Conservation (phyloP, 2,329 filamentous ascomycete genomes). For the Cladophialophora exuberans region DNA sequence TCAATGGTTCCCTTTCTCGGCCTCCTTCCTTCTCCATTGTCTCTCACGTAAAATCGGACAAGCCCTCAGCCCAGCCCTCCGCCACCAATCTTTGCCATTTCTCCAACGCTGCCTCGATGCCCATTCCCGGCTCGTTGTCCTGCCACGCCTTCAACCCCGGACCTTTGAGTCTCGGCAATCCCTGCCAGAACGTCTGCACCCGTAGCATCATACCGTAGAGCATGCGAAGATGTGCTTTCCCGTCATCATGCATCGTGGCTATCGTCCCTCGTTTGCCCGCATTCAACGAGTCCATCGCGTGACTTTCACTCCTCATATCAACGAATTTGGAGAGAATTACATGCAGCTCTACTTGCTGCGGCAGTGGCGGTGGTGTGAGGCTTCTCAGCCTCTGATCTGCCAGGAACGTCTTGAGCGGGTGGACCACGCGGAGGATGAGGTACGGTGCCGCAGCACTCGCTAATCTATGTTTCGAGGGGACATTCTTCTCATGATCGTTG, state of each 20-base stretch:
- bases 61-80: slow-evolving; percentile 30
- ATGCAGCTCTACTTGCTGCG: slow-evolving; percentile 76
- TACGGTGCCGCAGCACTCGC: slow-evolving; percentile 78
- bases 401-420: slow-evolving; percentile 82
- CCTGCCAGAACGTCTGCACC: slow-evolving; percentile 58
- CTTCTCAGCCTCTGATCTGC: slow-evolving; percentile 90
- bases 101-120: slow-evolving; percentile 25
- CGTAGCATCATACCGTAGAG: slow-evolving; percentile 77
- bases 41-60: no score
- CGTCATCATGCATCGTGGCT: slow-evolving; percentile 15
- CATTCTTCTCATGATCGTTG: not conserved
- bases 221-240: slow-evolving; percentile 74
- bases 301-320: slow-evolving; percentile 68
- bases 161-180: slow-evolving; percentile 30
- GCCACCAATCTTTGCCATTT: slow-evolving; percentile 23
- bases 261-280: not conserved
- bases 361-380: slow-evolving; percentile 82
- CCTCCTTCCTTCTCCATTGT: no score
- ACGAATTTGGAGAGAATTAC: slow-evolving; percentile 71
- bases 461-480: slow-evolving; percentile 46
- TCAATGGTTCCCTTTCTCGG: not conserved
- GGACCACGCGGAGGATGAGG: slow-evolving; percentile 77
- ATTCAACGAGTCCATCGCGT: slow-evolving; percentile 68
- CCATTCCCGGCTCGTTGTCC: slow-evolving; percentile 25
- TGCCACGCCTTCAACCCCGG: slow-evolving; percentile 31